Conservation (phyloP, 2,329 filamentous ascomycete species). For the Aspergillus fischeri region DNA sequence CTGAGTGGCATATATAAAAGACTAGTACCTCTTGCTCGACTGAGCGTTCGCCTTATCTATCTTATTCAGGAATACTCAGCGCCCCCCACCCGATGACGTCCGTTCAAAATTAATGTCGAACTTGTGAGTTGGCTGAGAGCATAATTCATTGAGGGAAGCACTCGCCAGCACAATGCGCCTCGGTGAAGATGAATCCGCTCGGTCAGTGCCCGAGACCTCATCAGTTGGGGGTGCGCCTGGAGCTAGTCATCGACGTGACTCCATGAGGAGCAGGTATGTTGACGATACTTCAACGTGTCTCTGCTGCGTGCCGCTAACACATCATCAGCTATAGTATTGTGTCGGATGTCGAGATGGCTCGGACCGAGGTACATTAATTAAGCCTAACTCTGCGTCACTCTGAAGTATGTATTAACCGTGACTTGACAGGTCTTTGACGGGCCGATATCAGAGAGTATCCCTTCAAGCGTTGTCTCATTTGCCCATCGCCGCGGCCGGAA, state of each 20-base stretch:
- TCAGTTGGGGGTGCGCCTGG: conserved; percentile 20
- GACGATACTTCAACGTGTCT: conserved; percentile 1
- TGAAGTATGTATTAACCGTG: conserved; percentile 7
- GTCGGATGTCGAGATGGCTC: conserved; percentile 97
- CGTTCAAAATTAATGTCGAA: not conserved
- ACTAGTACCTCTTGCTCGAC: not conserved
- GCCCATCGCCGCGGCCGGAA: conserved; percentile 75
- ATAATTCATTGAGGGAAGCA: not conserved
- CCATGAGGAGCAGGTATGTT: conserved; percentile 37
- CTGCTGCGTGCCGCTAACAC: conserved; percentile 15
- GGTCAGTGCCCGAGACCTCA: conserved; percentile 20
- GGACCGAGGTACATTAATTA: conserved; percentile 67
- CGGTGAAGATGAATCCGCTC: conserved; percentile 28
- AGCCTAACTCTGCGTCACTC: conserved; percentile 1
- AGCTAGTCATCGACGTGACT: conserved; percentile 29
- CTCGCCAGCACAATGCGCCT: not conserved
- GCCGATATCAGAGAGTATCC: conserved; percentile 92
- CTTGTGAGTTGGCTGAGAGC: not conserved
- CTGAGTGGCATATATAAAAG: too few relatives aligned
- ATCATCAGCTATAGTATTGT: conserved; percentile 65
- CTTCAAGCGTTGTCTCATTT: conserved; percentile 88
- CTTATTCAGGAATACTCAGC: not conserved
- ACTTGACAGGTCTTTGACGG: conserved; percentile 69
- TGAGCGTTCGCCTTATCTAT: not conserved
- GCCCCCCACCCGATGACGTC: not conserved